Conservation (phyloP, 1,284 basidiomycete genomes). For the Cryptococcus depauperatus region DNA sequence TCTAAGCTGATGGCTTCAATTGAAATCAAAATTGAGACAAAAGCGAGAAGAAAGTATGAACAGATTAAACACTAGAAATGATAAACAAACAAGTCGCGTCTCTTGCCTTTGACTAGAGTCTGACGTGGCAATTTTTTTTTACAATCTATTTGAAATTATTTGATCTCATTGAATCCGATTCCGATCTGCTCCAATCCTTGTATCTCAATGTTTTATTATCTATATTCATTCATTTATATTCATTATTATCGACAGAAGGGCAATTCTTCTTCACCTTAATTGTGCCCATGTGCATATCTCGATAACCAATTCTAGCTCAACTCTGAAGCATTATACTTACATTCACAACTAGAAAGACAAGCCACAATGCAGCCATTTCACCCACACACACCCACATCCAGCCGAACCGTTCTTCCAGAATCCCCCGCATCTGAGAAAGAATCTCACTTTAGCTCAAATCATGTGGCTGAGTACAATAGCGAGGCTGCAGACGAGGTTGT, state of each 20-base stretch:
- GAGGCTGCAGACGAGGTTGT: constrained; percentile 35
- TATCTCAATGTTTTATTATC: too few relatives aligned
- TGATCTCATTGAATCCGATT: too few relatives aligned
- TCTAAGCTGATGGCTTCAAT: background rate
- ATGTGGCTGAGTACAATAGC: constrained; percentile 22
- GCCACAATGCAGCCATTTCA: constrained; percentile 36
- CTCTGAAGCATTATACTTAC: too few relatives aligned
- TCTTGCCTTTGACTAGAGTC: background rate
- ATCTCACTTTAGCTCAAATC: constrained; percentile 31
- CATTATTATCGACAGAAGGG: too few relatives aligned
- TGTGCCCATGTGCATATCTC: too few relatives aligned
- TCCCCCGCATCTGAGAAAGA: constrained; percentile 38
- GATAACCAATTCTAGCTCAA: too few relatives aligned
- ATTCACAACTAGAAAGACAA: background rate
- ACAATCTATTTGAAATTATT: too few relatives aligned
- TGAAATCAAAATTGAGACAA: background rate
- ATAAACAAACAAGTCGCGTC: constrained; percentile 4
- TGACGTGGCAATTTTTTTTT: too few relatives aligned
- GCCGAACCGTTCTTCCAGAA: constrained; percentile 19
- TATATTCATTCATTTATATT: too few relatives aligned
- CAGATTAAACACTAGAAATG: background rate
- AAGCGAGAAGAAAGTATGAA: too few relatives aligned
- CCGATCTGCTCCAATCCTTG: too few relatives aligned
- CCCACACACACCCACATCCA: constrained; percentile 8
- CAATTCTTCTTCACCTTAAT: too few relatives aligned